These are phyloP conservation scores for Acrocalymma vagum DNA, from an alignment of 2,329 filamentous ascomycete species.

Conservation along the genomic window DNA sequence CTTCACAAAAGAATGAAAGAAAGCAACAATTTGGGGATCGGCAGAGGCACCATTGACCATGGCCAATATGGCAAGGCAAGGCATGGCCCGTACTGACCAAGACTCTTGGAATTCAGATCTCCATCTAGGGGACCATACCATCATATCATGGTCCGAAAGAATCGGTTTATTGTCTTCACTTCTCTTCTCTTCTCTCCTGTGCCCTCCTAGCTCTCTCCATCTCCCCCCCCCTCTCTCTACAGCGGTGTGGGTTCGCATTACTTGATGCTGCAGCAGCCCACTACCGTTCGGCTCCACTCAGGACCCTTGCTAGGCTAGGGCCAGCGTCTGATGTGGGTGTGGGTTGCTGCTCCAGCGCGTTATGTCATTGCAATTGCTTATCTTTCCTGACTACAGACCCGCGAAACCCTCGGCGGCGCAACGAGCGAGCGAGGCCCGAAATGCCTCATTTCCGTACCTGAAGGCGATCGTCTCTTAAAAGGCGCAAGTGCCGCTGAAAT, in stretches of 20 bases:
- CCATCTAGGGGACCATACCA: too few species aligned
- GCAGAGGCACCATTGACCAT: too few species aligned
- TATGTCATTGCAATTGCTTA: constrained; percentile 31
- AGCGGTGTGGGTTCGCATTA: constrained; percentile 9
- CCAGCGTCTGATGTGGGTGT: constrained; percentile 18
- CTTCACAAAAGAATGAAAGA: too few species aligned
- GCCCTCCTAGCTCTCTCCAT: constrained; percentile 3
- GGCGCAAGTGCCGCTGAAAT: too few species aligned
- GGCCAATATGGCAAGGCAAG: too few species aligned
- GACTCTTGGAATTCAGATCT: not conserved
- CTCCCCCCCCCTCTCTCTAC: constrained; percentile 7
- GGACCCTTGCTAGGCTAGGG: constrained; percentile 17
- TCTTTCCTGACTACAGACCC: constrained; percentile 18
- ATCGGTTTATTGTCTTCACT: not conserved
- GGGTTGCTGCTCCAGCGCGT: constrained; percentile 11
- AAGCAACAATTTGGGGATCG: too few species aligned
- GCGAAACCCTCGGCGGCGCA: constrained; percentile 6
- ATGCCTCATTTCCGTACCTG: constrained; percentile 25
- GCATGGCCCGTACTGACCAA: too few species aligned
- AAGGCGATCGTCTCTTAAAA: too few species aligned
- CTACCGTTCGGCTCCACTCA: constrained; percentile 25
- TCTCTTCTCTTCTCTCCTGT: not conserved
- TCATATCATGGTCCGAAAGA: not conserved
- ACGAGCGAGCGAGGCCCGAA: constrained; percentile 14
- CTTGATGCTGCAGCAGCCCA: constrained; percentile 26